These are phyloP conservation scores for Penicillium sumatraense DNA, from an alignment of 2,329 filamentous ascomycete genomes.

Conservation along the genomic window DNA sequence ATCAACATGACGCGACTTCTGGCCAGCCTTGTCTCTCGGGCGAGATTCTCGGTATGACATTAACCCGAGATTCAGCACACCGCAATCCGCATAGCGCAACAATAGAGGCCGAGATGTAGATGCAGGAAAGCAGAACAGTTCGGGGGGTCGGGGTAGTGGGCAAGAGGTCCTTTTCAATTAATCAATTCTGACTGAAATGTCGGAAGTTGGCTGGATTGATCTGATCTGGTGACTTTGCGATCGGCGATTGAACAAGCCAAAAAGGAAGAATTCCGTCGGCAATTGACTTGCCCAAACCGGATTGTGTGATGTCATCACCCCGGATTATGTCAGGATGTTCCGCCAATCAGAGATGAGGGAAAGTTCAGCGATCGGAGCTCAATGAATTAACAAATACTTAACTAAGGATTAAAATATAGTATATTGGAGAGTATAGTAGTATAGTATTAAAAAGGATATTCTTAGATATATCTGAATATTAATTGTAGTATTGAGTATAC, in stretches of 20 bases:
- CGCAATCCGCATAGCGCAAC: not conserved
- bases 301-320: slow-evolving; percentile 18
- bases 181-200: no score
- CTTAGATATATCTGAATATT: not conserved
- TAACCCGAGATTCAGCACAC: slow-evolving; percentile 14
- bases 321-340: slow-evolving; percentile 17
- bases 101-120: not conserved
- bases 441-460: not conserved
- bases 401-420: not conserved
- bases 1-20: not conserved
- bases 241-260: no score
- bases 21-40: slow-evolving; percentile 3
- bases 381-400: no score
- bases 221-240: no score
- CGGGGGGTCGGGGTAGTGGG: no score
- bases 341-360: slow-evolving; percentile 14
- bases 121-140: not conserved
- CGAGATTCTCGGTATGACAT: slow-evolving; percentile 16
- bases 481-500: not conserved
- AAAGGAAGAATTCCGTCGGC: slow-evolving; percentile 21
- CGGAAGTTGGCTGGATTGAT: not conserved
- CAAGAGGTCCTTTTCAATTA: not conserved
- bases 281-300: slow-evolving; percentile 17
- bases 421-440: not conserved
- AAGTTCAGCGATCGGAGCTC: slow-evolving; percentile 19